Conservation (phyloP, 164 flowering plant genomes). For the Brasenia schreberi region DNA sequence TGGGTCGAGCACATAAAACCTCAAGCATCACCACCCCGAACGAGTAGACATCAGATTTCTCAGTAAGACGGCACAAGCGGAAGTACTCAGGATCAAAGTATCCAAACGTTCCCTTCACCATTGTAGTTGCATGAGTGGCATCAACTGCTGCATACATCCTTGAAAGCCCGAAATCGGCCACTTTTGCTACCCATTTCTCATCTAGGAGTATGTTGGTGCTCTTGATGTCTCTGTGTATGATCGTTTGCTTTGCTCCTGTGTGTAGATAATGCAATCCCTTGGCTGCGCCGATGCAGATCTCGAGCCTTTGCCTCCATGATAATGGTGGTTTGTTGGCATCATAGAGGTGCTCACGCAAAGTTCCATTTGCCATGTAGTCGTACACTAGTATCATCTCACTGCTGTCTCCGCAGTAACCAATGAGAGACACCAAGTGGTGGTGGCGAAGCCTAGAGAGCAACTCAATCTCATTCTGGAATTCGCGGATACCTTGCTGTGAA, state of each 20-base stretch:
- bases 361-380: conserved; percentile 26
- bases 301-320: conserved; percentile 26
- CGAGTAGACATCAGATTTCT: conserved; percentile 1
- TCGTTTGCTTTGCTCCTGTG: conserved; percentile 11
- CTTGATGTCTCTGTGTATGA: conserved; percentile 44
- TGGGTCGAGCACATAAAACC: conserved; percentile 69
- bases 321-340: conserved; percentile 8
- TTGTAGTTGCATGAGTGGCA: not conserved
- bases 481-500: conserved; percentile 23
- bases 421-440: conserved; percentile 23
- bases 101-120: conserved; percentile 2
- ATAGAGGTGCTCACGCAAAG: conserved; percentile 28
- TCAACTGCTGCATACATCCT: conserved; percentile 10
- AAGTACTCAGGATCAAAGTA: conserved; percentile 4
- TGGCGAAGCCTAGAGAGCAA: conserved; percentile 33
- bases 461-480: conserved; percentile 29
- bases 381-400: conserved; percentile 33
- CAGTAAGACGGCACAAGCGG: not conserved
- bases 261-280: conserved; percentile 36
- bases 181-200: conserved; percentile 28
- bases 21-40: conserved; percentile 27
- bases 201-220: conserved; percentile 29
- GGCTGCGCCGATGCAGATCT: conserved; percentile 30
- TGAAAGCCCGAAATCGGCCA: conserved; percentile 43
- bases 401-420: conserved; percentile 27